Evolutionary conservation across 371 early-diverging fungal genomes (phyloP), one percentile per base, ranked within the genome.

Genomic region (Lichtheimia ornata): DNA sequence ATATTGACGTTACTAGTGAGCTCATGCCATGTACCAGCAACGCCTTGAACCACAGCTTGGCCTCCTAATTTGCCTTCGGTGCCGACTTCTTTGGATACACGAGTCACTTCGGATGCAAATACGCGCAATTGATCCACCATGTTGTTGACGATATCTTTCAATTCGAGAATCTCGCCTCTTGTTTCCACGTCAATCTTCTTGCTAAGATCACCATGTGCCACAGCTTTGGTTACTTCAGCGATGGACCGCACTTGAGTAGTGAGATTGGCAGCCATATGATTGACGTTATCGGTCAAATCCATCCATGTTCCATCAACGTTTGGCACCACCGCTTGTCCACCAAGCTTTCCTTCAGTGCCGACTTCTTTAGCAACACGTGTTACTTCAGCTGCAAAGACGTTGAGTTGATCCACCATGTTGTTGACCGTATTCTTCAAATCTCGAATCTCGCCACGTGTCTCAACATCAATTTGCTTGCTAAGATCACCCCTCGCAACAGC

Each of bases 61-160:
- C 70, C 76, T 9, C 76, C 76, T 0, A 76, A 53, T 52, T 66
- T 70, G 50, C 81, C 83, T 44, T 77, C 79, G 11, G 81, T 81
- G 11, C 84, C 85, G 47, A 83, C 85, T 54, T 70, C 72, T 14
- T 47, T 52, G 4, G 76, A 68, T 1, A 82, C 78, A n/a, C 78
- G 72, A 0, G 74, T 67, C 4, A 81, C 77, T 58, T 81, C 82
- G 0, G 69, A 42, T 1, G 75, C 71, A 66, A 81, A 76, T 12
- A 63, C 68, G n/a, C 62, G 53, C 3, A 82, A 60, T 50, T 77
- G 82, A 12, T 74, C 76, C 45, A 63, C 63, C 63, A 88, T 88
- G 56, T 86, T 74, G 65, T 87, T 86, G 52, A 88, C 86, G 62
- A 84, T 84, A 53, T 84, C 81, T 69, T 88, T 87, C 52, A 88